Base-by-base conservation (phyloP, 2,329 filamentous ascomycete species). In the Paraphoma sp. region DNA sequence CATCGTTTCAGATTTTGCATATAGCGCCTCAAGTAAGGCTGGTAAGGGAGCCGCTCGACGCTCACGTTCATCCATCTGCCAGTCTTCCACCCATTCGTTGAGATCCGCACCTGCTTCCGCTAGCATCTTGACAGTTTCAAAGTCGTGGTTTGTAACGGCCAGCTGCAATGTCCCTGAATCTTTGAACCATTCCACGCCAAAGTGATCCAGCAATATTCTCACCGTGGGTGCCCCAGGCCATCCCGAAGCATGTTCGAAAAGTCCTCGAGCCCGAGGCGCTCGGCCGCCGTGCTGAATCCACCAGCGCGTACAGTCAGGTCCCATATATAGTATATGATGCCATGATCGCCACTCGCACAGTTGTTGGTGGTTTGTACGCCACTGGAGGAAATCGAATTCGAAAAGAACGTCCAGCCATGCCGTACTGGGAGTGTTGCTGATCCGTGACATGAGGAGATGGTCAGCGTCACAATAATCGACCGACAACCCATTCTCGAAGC, bases 1-100 rank as follows among this genome's bases (percentile, higher is more conserved):
- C 50, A 50, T 57, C 43, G 48, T 31, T 45, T 56, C 54, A 46
- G 54, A 56, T 56, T 56, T 56, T 31, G 45, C 54, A 52, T 17
- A 56, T 45, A 56, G 41, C 18, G 48, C 54, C 54, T 12, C 16
- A 31, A 48, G 40, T 29, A 56, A 36, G 17, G 54, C 54, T 48
- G 36, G 28, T 42, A 52, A 45, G 45, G 54, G 45, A 42, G 54
- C 48, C 36, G 45, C 49, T 51, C 53, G 53, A 52, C 41, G 17
- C 23, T 56, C 54, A 33, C 54, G 54, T 33, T 52, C 33, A 29
- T 56, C 54, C 28, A 16, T 30, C n/a, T 49, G 28, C 49, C 54
- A 53, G 50, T 57, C 50, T 28, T 12, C 44, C 17, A 46, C 33
- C 12, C 28, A 11, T 33, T 57, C 45, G 28, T 57, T 53, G 16